Conservation (phyloP, 768 basidiomycete genomes). For the Suillus hirtellus region DNA sequence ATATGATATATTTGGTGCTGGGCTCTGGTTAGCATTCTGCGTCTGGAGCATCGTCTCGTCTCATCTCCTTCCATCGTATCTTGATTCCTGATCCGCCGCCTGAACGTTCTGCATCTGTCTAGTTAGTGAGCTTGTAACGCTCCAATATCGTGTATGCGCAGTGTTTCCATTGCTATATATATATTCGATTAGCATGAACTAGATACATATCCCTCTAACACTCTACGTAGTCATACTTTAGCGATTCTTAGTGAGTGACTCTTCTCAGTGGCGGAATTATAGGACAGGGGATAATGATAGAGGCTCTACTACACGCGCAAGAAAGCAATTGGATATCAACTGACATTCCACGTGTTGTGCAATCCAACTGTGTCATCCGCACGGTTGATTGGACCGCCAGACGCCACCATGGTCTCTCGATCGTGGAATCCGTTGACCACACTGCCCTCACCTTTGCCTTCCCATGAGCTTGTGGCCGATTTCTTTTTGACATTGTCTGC, state of each 20-base stretch:
- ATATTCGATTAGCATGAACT: conserved; percentile 8
- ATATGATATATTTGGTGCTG: conserved; percentile 70
- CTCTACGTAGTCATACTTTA: not conserved
- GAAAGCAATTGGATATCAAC: conserved; percentile 22
- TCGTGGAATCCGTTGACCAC: conserved; percentile 20
- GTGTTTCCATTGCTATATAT: not conserved
- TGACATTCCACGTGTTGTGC: conserved; percentile 66
- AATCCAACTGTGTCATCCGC: conserved; percentile 78
- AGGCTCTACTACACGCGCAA: not conserved
- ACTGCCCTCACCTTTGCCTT: conserved; percentile 37
- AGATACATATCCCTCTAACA: not conserved
- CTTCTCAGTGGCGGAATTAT: not conserved
- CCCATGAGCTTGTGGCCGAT: conserved; percentile 32
- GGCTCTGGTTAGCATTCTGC: conserved; percentile 65
- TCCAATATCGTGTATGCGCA: not conserved
- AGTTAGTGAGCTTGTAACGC: not conserved
- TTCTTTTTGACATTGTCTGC: conserved; percentile 80
- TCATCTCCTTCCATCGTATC: conserved; percentile 25
- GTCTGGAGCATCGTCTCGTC: conserved; percentile 66
- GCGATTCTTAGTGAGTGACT: not conserved
- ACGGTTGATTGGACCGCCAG: conserved; percentile 54
- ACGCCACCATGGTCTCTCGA: conserved; percentile 27
- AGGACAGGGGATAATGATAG: not conserved
- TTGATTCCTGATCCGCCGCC: conserved; percentile 15
- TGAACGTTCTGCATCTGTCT: not conserved